Base-by-base conservation (phyloP, 164 flowering plant genomes). In the Vitis rotundifolia region DNA sequence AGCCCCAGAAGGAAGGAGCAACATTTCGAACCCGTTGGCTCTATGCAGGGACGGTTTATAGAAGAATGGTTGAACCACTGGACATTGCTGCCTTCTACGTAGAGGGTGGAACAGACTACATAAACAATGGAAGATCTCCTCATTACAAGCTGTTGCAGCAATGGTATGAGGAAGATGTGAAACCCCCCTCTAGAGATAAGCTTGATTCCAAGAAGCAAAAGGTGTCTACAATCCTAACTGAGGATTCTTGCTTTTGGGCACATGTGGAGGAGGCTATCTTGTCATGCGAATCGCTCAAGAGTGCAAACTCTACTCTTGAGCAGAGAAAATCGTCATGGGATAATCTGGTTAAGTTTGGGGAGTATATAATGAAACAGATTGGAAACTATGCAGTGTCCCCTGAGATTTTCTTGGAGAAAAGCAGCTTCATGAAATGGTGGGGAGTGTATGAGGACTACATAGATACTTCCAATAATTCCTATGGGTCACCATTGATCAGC, bases 231-330 rank as follows among this genome's bases (percentile, higher is more conserved):
- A 50, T 59, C 57, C 52, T 84, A 18, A 86, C 90, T 0, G 83
- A 76, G 67, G 85, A 84, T 83, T 84, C 90, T 29, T 78, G 84
- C 69, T 84, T 86, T 49, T 86, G 90, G 88, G 88, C 82, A 26
- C 48, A 76, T 53, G 85, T 86, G 19, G 88, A 86, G 64, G 84
- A 86, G 59, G 88, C 88, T 49, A 12, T 63, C 2, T 75, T 75
- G 14, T 69, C 65, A 22, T 77, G 77, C 74, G 56, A 54, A 8
- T 11, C 44, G 61, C 26, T 81, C 69, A 69, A 26, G 11, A 66
- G 50, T 31, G 73, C 18, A 16, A 49, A 64, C 19, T 15, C 15
- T 0, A 70, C 66, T 19, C 61, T 1, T 3, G 73, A 13, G 3
- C 49, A 73, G 28, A 64, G 60, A 56, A 64, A 67, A 59, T 26